These are phyloP conservation scores for Monosporascus cannonballus DNA, from an alignment of 2,329 filamentous ascomycete species.

Conservation along the genomic window DNA sequence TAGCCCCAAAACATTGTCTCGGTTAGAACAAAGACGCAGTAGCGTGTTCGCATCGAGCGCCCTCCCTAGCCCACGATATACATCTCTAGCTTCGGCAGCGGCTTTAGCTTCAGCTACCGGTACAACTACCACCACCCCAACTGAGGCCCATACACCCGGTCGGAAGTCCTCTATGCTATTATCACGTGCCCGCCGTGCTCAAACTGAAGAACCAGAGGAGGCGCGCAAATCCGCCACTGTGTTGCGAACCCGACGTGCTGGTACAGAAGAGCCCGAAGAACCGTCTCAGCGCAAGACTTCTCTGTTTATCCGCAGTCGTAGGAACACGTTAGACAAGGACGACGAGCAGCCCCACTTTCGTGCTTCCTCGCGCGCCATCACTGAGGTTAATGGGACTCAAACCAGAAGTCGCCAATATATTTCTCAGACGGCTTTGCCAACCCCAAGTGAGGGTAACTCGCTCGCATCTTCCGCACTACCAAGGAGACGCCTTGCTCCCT, in stretches of 20 bases:
- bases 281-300: conserved; percentile 33
- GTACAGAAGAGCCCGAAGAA: conserved; percentile 43
- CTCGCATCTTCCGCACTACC: conserved; percentile 42
- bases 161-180: conserved; percentile 50
- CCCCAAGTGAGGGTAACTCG: conserved; percentile 26
- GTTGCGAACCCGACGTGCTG: conserved; percentile 37
- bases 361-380: conserved; percentile 53
- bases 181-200: conserved; percentile 39
- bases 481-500: conserved; percentile 46
- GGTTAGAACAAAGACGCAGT: conserved; percentile 47
- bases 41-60: conserved; percentile 39
- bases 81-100: conserved; percentile 12
- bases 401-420: conserved; percentile 33
- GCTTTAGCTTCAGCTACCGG: background rate
- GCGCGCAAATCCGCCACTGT: conserved; percentile 41
- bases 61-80: conserved; percentile 37
- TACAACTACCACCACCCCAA: conserved; percentile 31
- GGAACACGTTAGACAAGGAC: conserved; percentile 40
- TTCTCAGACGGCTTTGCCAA: conserved; percentile 29
- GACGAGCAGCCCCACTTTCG: conserved; percentile 46
- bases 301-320: conserved; percentile 38
- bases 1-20: conserved; percentile 43
- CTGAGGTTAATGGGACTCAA: conserved; percentile 41
- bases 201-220: conserved; percentile 45
- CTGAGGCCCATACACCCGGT: conserved; percentile 29